Evolutionary conservation across 352 stramenopile species (phyloP).

Genomic region (Phytopythium sindhum): DNA sequence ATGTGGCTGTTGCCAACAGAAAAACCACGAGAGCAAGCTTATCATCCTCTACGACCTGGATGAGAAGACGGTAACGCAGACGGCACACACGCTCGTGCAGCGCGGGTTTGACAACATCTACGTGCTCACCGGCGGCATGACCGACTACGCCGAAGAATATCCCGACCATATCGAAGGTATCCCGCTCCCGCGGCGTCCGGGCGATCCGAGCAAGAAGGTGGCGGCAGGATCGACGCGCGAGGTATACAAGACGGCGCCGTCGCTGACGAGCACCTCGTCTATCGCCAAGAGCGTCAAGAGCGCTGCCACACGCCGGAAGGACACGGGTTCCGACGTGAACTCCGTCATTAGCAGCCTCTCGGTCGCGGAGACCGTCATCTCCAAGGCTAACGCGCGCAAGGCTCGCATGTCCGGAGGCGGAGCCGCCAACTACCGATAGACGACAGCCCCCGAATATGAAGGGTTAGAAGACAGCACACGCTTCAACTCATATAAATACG

Average conservation of each 20-base stretch:
- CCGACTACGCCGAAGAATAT: slow-evolving; percentile 61
- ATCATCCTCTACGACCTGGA: slow-evolving; percentile 80
- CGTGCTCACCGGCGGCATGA: slow-evolving; percentile 62
- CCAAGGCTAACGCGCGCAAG: slow-evolving; percentile 64
- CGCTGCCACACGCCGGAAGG: slow-evolving; percentile 40
- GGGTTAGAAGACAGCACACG: too few relatives aligned
- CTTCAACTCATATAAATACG: neutral
- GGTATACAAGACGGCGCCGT: slow-evolving; percentile 50
- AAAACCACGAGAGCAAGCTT: slow-evolving; percentile 73
- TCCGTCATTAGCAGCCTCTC: slow-evolving; percentile 58
- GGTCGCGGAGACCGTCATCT: slow-evolving; percentile 76
- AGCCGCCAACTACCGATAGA: slow-evolving; percentile 50
- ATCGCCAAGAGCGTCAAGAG: slow-evolving; percentile 52
- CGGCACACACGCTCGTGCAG: slow-evolving; percentile 68
- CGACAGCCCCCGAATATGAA: neutral
- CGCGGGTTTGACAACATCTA: slow-evolving; percentile 85
- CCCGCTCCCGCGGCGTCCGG: slow-evolving; percentile 46
- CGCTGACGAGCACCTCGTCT: slow-evolving; percentile 25
- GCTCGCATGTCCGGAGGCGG: slow-evolving; percentile 30
- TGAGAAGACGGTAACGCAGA: slow-evolving; percentile 57
- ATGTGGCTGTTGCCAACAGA: slow-evolving; percentile 20
- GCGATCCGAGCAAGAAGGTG: slow-evolving; percentile 51
- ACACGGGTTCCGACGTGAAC: slow-evolving; percentile 47
- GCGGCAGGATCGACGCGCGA: slow-evolving; percentile 22
- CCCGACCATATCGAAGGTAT: slow-evolving; percentile 67